Evolutionary conservation across 495 filamentous ascomycete species (phyloP), one percentile per base, ranked within the genome.

Genomic region (Xylaria castorea): DNA sequence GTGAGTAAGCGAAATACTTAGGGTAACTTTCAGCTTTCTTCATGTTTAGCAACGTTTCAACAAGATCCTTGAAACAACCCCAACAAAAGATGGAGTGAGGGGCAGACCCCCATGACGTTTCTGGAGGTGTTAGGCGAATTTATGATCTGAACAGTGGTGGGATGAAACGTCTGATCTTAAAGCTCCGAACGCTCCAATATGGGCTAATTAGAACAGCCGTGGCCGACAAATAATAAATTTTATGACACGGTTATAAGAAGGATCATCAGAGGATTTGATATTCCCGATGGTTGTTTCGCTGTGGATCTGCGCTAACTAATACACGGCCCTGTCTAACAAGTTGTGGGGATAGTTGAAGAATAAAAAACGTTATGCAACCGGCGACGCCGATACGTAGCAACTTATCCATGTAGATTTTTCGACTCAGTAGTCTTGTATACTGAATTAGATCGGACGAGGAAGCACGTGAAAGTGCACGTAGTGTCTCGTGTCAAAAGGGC

Each of bases 41-140:
- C 20, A 32, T 30, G 42, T 66, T 50, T 50, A 32, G 58, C 58
- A 61, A 61, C n/a, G 58, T 61, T 61, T 61, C 58, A 61, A 61
- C 58, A 14, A 38, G 7, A 61, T 61, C 32, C 58, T 11, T 61
- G 58, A 61, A 61, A 61, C 58, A 4, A 32, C 42, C 63, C 63
- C 25, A 12, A 32, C 63, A 44, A 64, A n/a, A 64, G 34, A 22
- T 11, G 58, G 58, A 16, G 38, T 61, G 58, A 61, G 58, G 58
- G 58, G 58, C 58, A 61, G 58, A 22, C 2, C 58, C 20, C 58
- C 58, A 38, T 61, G 32, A 12, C 34, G 58, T 36, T 61, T 61
- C 30, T 38, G 58, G 58, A 40, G 58, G 27, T 57, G 25, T 18
- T 55, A 5, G 53, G 53, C 53, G 53, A 27, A 32, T 57, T 32